Evolutionary conservation across 148 eudicot species (phyloP).

Genomic region (Diospyros lotus): DNA sequence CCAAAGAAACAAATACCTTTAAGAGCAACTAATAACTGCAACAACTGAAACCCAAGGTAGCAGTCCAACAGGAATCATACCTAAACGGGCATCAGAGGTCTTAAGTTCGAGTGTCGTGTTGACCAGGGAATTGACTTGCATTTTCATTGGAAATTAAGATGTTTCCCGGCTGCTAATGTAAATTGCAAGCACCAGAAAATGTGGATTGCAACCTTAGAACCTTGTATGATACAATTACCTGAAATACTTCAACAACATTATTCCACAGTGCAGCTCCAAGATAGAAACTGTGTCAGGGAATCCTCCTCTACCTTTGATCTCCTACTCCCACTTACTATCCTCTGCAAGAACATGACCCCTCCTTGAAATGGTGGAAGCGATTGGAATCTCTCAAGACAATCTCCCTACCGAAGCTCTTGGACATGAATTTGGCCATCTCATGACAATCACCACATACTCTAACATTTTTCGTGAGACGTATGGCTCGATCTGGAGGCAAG

Average conservation of each 20-base stretch:
- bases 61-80: no score
- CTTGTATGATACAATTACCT: background rate
- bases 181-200: no score
- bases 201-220: background rate
- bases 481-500: conserved; percentile 31
- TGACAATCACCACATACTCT: conserved; percentile 58
- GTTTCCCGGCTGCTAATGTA: background rate
- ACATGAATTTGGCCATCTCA: conserved; percentile 46
- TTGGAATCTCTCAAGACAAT: conserved; percentile 42
- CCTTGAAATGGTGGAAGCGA: conserved; percentile 59
- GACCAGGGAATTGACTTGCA: no score
- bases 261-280: background rate
- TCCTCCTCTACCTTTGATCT: background rate
- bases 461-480: conserved; percentile 52
- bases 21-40: background rate
- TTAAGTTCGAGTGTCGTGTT: no score
- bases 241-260: background rate
- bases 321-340: conserved; percentile 24
- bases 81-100: no score
- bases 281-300: background rate
- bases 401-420: conserved; percentile 30
- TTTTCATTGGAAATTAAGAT: background rate
- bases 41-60: no score
- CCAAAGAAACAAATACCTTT: no score
- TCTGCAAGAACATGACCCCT: conserved; percentile 52